A percentile compares a stretch with the other conserved stretches of the same genome.
phyloP scores from a whole-genome alignment of 2,329 filamentous ascomycete genomes.

The Neonectria hederae region DNA sequence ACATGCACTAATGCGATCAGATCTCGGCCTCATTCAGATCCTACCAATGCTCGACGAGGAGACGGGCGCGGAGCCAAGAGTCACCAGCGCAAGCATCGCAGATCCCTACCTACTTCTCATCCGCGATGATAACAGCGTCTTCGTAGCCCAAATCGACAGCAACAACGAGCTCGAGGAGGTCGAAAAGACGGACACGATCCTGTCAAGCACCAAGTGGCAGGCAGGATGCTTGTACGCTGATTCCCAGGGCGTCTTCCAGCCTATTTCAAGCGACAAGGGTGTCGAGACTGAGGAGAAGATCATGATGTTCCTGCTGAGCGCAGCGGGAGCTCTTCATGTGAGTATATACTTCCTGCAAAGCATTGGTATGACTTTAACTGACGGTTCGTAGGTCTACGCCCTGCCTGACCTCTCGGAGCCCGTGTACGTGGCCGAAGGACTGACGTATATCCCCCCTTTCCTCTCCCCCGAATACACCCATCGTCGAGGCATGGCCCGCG shows the following conservation, averaged over 20 bases:
- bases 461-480: constrained; percentile 76
- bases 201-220: constrained; percentile 75
- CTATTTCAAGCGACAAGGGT: constrained; percentile 51
- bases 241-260: constrained; percentile 63
- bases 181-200: constrained; percentile 66
- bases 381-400: constrained; percentile 71
- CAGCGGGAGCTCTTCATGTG: constrained; percentile 79
- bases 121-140: constrained; percentile 82
- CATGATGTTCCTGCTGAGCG: constrained; percentile 80
- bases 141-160: constrained; percentile 78
- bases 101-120: constrained; percentile 88
- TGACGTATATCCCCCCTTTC: constrained; percentile 80
- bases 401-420: constrained; percentile 77
- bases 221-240: constrained; percentile 88
- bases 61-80: constrained; percentile 80
- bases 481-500: constrained; percentile 76
- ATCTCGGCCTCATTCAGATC: constrained; percentile 89
- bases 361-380: not conserved
- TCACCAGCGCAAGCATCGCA: constrained; percentile 82
- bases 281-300: constrained; percentile 59
- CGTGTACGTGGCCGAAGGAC: constrained; percentile 77
- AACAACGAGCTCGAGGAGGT: constrained; percentile 88
- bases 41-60: constrained; percentile 93
- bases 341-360: constrained; percentile 45
- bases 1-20: constrained; percentile 54